Conservation (phyloP, 2,329 filamentous ascomycete genomes). For the Exserohilum rostratum region DNA sequence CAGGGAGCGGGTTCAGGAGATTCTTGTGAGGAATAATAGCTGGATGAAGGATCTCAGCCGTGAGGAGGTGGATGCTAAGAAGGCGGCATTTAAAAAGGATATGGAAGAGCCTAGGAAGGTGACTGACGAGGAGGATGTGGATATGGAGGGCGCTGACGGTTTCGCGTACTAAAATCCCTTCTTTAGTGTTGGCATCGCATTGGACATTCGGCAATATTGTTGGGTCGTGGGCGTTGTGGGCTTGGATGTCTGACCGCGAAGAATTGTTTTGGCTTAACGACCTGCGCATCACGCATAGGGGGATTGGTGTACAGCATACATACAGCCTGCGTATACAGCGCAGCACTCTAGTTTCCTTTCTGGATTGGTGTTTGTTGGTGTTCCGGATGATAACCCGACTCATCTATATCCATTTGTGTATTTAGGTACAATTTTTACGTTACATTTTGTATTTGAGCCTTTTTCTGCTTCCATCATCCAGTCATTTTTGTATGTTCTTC, state of each 20-base stretch:
- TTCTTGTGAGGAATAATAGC: slow-evolving; percentile 52
- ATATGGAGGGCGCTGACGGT: slow-evolving; percentile 38
- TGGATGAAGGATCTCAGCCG: slow-evolving; percentile 56
- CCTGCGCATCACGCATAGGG: slow-evolving; percentile 4
- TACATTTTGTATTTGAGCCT: slow-evolving; percentile 2
- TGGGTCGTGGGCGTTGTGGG: slow-evolving; percentile 4
- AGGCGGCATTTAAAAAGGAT: slow-evolving; percentile 43
- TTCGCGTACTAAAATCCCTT: slow-evolving; percentile 5
- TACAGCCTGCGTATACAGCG: slow-evolving; percentile 7
- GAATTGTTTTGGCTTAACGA: slow-evolving; percentile 4
- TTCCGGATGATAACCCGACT: slow-evolving; percentile 9
- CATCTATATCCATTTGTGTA: slow-evolving; percentile 10
- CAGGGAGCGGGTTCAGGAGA: slow-evolving; percentile 49
- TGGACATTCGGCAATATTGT: slow-evolving; percentile 1
- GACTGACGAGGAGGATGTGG: slow-evolving; percentile 36
- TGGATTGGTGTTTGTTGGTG: slow-evolving; percentile 5
- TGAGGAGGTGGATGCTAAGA: slow-evolving; percentile 55
- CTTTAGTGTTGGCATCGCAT: not conserved
- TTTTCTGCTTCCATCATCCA: slow-evolving; percentile 7
- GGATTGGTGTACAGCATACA: slow-evolving; percentile 7
- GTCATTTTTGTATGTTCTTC: slow-evolving; percentile 63
- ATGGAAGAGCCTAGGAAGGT: slow-evolving; percentile 33
- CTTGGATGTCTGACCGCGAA: slow-evolving; percentile 7
- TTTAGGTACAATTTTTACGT: not conserved
- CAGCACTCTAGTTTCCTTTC: not conserved